phyloP scores from a whole-genome alignment of 2,329 filamentous ascomycete genomes.

The Tetracladium maxilliforme region DNA sequence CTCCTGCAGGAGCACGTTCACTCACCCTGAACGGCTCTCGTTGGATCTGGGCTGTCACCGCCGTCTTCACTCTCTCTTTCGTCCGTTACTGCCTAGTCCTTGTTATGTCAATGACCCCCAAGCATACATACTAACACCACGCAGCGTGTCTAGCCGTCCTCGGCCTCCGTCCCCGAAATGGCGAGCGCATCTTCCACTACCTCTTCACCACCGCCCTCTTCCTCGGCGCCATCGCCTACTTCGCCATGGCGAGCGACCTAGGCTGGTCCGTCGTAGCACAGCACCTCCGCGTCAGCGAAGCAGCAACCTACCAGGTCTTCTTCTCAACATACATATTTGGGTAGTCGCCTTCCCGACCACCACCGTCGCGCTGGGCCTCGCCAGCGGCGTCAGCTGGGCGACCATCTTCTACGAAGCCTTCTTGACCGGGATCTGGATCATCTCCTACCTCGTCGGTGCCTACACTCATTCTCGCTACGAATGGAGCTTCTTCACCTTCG shows the following conservation, averaged over 20 bases:
- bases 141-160: no score
- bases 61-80: no score
- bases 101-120: neutral
- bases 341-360: no score
- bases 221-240: slow-evolving; percentile 34
- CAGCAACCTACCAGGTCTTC: no score
- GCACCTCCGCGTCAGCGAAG: slow-evolving; percentile 15
- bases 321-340: no score
- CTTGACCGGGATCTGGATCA: slow-evolving; percentile 33
- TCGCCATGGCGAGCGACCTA: slow-evolving; percentile 33
- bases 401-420: slow-evolving; percentile 35
- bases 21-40: no score
- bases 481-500: slow-evolving; percentile 42
- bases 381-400: slow-evolving; percentile 38
- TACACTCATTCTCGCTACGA: slow-evolving; percentile 34
- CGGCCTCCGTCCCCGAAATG: slow-evolving; percentile 24
- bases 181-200: slow-evolving; percentile 41
- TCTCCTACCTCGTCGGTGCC: slow-evolving; percentile 32
- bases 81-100: no score
- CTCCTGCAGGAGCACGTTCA: no score
- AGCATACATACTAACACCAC: slow-evolving; percentile 5
- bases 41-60: no score
- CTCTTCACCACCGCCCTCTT: slow-evolving; percentile 33
- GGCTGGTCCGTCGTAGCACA: slow-evolving; percentile 25
- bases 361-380: slow-evolving; percentile 28